These are phyloP conservation scores for Amanita phalloides DNA, from an alignment of 768 basidiomycete species.

Conservation along the genomic window DNA sequence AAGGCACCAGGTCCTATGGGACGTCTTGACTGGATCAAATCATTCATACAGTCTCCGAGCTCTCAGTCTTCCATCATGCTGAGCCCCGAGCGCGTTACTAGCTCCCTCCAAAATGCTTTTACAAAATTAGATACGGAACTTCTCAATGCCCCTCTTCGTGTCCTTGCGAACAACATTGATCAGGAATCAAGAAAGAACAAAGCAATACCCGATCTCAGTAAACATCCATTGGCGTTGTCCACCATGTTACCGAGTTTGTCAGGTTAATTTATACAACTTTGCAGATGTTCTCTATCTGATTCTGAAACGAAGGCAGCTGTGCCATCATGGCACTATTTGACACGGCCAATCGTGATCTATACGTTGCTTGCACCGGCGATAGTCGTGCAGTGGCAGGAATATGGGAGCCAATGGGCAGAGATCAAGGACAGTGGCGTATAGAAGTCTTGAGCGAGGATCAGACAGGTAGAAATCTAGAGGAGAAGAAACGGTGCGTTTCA, in stretches of 20 bases:
- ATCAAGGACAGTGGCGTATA: conserved; percentile 74
- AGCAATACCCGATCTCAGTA: conserved; percentile 51
- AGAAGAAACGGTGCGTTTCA: conserved; percentile 59
- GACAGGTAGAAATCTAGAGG: conserved; percentile 84
- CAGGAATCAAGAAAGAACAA: conserved; percentile 39
- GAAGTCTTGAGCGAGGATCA: conserved; percentile 96
- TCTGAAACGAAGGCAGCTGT: conserved; percentile 57
- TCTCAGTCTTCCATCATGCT: conserved; percentile 17
- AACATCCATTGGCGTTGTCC: conserved; percentile 59
- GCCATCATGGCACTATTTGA: conserved; percentile 86
- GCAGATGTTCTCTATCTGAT: conserved; percentile 9
- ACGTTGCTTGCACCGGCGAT: conserved; percentile 89
- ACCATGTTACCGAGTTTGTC: conserved; percentile 80
- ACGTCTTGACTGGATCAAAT: conserved; percentile 26
- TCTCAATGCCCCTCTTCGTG: conserved; percentile 61
- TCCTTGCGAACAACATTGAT: conserved; percentile 51
- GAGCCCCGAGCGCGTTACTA: conserved; percentile 45
- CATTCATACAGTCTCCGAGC: conserved; percentile 24
- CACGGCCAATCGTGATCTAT: conserved; percentile 69
- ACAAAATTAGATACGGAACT: conserved; percentile 79
- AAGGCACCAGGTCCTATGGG: conserved; percentile 20
- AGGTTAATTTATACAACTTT: conserved; percentile 27
- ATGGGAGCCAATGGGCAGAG: conserved; percentile 61
- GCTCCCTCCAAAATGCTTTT: conserved; percentile 71
- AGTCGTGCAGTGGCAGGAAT: conserved; percentile 93